phyloP scores from a whole-genome alignment of 2,329 filamentous ascomycete genomes.

The Clonostachys rhizophaga region DNA sequence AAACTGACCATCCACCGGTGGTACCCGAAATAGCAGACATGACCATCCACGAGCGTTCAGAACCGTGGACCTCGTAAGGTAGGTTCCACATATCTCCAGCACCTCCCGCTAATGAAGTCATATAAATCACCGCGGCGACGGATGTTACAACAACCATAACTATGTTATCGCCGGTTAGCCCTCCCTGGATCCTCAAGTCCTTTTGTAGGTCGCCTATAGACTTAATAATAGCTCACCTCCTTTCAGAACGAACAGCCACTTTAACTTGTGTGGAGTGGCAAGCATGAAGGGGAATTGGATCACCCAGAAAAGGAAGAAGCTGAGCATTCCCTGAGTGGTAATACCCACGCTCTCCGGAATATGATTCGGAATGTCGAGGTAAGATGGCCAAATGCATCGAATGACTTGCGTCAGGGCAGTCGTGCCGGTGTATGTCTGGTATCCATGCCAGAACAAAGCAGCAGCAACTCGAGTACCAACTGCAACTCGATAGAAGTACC shows the following conservation, averaged over 20 bases:
- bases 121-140: constrained; percentile 21
- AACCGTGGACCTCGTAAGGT: neutral
- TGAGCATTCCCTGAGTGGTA: constrained; percentile 29
- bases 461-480: constrained; percentile 34
- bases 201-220: no score
- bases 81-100: neutral
- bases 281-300: constrained; percentile 33
- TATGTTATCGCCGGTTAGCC: neutral
- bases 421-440: constrained; percentile 60
- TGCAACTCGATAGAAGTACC: constrained; percentile 19
- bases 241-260: constrained; percentile 24
- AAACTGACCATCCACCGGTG: constrained; percentile 6
- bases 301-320: constrained; percentile 41
- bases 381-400: constrained; percentile 31
- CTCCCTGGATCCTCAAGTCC: no score
- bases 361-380: constrained; percentile 18
- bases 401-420: constrained; percentile 34
- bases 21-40: constrained; percentile 4
- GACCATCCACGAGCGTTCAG: neutral
- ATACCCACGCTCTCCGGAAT: neutral
- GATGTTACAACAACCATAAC: constrained; percentile 9
- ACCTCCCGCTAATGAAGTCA: constrained; percentile 3
- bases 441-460: constrained; percentile 57
- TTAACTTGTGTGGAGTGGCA: constrained; percentile 27
- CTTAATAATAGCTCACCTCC: constrained; percentile 3